Percentiles rank a stretch among this genome's conserved stretches.
Evolutionary conservation across 306 rosid species (phyloP).

Genomic region (Castanea sativa): DNA sequence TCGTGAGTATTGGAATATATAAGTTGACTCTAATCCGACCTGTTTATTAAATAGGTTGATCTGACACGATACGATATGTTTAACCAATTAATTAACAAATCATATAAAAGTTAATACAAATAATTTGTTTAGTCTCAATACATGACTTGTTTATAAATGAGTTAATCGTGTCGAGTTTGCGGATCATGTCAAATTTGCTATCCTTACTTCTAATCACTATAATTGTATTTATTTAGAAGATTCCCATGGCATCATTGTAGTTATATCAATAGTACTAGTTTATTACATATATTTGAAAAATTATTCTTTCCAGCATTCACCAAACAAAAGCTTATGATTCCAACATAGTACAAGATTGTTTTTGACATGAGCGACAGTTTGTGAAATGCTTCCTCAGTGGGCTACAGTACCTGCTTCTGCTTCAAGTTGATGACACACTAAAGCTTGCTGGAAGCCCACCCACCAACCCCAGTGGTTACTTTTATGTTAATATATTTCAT

Average conservation of each 20-base stretch:
- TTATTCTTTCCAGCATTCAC: background rate
- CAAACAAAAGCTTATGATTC: background rate
- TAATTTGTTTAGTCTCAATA: no score
- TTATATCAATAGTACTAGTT: background rate
- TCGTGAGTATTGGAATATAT: no score
- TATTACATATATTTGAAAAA: background rate
- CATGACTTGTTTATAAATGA: no score
- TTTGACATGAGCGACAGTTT: no score
- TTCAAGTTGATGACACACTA: background rate
- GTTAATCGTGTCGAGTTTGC: no score
- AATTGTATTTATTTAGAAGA: background rate
- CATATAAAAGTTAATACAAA: no score
- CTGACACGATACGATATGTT: fast-evolving
- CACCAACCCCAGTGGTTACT: background rate
- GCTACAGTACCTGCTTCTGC: background rate
- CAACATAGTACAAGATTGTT: background rate
- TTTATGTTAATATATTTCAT: background rate
- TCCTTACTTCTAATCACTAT: no score
- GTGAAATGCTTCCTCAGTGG: no score
- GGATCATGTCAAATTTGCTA: no score
- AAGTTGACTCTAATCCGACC: fast-evolving
- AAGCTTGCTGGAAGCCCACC: background rate
- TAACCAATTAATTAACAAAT: no score
- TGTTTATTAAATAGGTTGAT: no score
- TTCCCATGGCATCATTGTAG: background rate